Percentiles rank a stretch among this genome's conserved stretches.
Evolutionary conservation across 1,139 yeast species (phyloP).

Genomic region (Candida sp.): DNA sequence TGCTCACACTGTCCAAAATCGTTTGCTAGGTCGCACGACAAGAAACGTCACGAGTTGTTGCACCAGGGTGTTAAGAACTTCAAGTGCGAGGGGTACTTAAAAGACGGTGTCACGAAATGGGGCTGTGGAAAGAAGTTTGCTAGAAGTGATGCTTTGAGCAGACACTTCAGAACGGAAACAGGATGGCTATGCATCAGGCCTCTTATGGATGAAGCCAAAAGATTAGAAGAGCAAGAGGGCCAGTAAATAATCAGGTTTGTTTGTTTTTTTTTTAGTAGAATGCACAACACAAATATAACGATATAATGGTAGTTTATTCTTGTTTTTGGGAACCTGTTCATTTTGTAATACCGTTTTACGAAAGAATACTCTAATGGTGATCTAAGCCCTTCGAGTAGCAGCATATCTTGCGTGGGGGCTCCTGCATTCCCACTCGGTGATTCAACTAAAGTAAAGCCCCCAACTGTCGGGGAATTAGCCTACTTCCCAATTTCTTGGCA

Average conservation of each 20-base stretch:
- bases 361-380: too few relatives aligned
- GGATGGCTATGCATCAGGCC: conserved; percentile 63
- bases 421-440: too few relatives aligned
- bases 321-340: too few relatives aligned
- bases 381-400: too few relatives aligned
- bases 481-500: too few relatives aligned
- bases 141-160: conserved; percentile 58
- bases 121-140: conserved; percentile 66
- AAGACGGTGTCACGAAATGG: conserved; percentile 57
- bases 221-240: conserved; percentile 19
- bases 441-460: too few relatives aligned
- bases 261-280: too few relatives aligned
- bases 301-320: too few relatives aligned
- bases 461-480: too few relatives aligned
- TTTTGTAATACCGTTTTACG: too few relatives aligned
- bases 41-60: conserved; percentile 57
- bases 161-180: conserved; percentile 62
- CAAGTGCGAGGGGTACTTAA: conserved; percentile 56
- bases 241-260: neutral
- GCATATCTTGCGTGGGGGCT: too few relatives aligned
- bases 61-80: conserved; percentile 61
- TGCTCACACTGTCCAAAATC: conserved; percentile 53
- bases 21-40: conserved; percentile 62
- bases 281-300: too few relatives aligned
- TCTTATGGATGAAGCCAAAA: conserved; percentile 53